Percentiles rank a stretch among this genome's conserved stretches.
These are phyloP conservation scores for Stemphylium vesicarium DNA, from an alignment of 2,329 filamentous ascomycete genomes.

Conservation along the genomic window DNA sequence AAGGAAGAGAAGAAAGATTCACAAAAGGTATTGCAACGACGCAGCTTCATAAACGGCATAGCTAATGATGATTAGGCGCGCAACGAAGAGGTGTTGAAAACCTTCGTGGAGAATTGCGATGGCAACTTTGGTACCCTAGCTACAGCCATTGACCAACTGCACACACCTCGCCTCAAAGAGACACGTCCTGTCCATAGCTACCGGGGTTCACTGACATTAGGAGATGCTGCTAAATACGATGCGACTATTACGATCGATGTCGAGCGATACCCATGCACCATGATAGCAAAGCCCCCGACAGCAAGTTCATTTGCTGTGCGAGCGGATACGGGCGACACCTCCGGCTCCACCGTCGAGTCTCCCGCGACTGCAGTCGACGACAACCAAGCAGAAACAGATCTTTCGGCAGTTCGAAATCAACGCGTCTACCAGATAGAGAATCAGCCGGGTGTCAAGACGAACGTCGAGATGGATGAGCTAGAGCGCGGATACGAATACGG, in stretches of 20 bases:
- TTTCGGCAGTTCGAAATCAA: conserved; percentile 76
- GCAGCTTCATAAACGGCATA: background rate
- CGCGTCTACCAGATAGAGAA: conserved; percentile 83
- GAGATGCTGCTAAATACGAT: conserved; percentile 74
- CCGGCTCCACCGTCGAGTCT: conserved; percentile 61
- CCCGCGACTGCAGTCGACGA: conserved; percentile 56
- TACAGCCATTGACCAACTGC: conserved; percentile 81
- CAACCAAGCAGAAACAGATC: conserved; percentile 47
- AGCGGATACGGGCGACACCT: conserved; percentile 50
- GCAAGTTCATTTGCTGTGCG: conserved; percentile 77
- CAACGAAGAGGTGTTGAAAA: conserved; percentile 74
- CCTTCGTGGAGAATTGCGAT: conserved; percentile 69
- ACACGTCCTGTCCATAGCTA: conserved; percentile 79
- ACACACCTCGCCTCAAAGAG: conserved; percentile 76
- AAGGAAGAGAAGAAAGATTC: conserved; percentile 86
- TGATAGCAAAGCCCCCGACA: conserved; percentile 73
- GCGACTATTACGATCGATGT: conserved; percentile 82
- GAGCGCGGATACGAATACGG: conserved; percentile 97
- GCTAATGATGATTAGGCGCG: conserved; percentile 55
- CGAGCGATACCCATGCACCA: conserved; percentile 88
- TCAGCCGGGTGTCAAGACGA: conserved; percentile 77
- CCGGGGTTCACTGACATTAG: conserved; percentile 79
- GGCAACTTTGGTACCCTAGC: conserved; percentile 83
- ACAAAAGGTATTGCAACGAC: conserved; percentile 63
- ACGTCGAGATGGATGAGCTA: conserved; percentile 81